Conservation (phyloP, 345 rosid species). For the Psidium guajava region DNA sequence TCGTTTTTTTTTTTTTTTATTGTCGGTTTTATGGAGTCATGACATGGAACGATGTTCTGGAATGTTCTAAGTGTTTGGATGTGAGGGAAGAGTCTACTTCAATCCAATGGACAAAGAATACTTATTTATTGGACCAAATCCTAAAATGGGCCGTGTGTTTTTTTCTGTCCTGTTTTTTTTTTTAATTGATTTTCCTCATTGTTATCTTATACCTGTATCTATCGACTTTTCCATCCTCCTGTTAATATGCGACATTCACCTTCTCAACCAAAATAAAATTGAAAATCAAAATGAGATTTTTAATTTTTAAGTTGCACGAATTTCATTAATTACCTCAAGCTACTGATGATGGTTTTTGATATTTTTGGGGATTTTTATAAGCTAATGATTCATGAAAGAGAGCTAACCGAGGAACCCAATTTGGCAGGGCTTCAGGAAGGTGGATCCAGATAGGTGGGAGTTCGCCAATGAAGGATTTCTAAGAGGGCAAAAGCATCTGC, state of each 20-base stretch:
- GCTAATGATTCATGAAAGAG: background rate
- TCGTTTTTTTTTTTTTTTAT: background rate
- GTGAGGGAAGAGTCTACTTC: background rate
- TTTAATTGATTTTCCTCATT: background rate
- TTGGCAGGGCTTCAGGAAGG: slow-evolving; percentile 75
- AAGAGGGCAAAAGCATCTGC: slow-evolving; percentile 56
- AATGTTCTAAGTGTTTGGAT: background rate
- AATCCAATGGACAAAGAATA: background rate
- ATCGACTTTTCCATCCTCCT: background rate
- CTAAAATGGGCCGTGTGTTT: background rate
- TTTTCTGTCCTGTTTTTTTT: background rate
- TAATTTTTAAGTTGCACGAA: background rate
- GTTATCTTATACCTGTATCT: background rate
- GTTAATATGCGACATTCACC: background rate
- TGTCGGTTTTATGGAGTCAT: background rate
- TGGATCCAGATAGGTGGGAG: slow-evolving; percentile 74
- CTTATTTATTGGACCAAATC: background rate
- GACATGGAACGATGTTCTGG: background rate
- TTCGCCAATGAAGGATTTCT: slow-evolving; percentile 77
- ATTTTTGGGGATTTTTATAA: background rate
- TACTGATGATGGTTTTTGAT: background rate
- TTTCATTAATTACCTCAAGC: background rate
- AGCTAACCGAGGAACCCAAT: slow-evolving; percentile 1
- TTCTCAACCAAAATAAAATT: background rate
- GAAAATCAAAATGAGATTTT: background rate